Evolutionary conservation across 225 moss, liverwort and hornwort genomes (phyloP).

Genomic region (Pleurozium schreberi): DNA sequence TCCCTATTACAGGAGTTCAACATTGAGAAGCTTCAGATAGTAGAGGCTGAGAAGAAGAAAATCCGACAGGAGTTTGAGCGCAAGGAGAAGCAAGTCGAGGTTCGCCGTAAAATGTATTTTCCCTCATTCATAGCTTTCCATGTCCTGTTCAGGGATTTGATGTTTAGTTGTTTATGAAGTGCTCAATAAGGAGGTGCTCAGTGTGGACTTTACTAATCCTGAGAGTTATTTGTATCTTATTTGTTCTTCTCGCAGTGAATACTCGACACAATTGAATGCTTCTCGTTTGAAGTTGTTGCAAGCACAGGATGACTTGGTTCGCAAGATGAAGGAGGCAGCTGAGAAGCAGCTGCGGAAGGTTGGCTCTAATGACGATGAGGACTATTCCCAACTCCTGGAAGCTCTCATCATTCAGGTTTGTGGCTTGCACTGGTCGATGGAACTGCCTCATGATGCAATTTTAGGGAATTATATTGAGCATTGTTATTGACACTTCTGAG

Average conservation of each 20-base stretch:
- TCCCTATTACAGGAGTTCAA: conserved; percentile 50
- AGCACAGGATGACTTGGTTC: conserved; percentile 68
- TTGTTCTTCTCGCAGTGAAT: conserved; percentile 27
- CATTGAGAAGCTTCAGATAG: conserved; percentile 72
- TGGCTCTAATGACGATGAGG: conserved; percentile 14
- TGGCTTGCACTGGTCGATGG: not conserved
- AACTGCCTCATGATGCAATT: not conserved
- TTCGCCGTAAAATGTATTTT: conserved; percentile 53
- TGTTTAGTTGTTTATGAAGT: not conserved
- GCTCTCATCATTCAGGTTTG: conserved; percentile 47
- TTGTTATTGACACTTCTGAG: not conserved
- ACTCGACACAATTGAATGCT: conserved; percentile 67
- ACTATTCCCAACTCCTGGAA: conserved; percentile 39
- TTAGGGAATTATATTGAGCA: not conserved
- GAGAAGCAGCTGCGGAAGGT: conserved; percentile 56
- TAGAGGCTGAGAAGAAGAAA: conserved; percentile 72
- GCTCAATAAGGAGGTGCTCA: not conserved
- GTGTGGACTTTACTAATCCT: not conserved
- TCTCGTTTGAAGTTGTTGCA: conserved; percentile 67
- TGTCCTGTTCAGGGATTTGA: not conserved
- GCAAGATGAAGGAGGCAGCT: conserved; percentile 59
- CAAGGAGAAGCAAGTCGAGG: conserved; percentile 80
- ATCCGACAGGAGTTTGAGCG: conserved; percentile 66
- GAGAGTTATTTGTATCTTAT: not conserved
- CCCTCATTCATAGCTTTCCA: not conserved